Base-by-base conservation (phyloP, 108 stramenopile genomes). In the Pseudonitzschia multiseries region DNA sequence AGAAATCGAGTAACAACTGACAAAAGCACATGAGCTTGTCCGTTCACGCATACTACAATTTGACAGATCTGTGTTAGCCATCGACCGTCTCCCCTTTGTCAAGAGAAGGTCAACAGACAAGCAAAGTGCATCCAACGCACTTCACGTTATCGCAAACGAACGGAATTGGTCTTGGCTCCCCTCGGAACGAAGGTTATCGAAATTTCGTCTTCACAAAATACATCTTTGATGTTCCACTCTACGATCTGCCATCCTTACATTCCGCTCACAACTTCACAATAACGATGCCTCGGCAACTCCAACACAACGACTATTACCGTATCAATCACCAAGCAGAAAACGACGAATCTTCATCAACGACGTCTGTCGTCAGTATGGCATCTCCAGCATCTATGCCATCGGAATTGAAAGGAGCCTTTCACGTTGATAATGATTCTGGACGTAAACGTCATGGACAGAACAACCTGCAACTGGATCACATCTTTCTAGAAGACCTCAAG, bases 321-420 rank as follows among this genome's bases (percentile, higher is more conserved):
- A 18, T 10, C 36, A 36, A 36, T 48, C 13, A 48, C 14, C 17
- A 18, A 48, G 46, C 46, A 2, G 46, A 48, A 48, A 48, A 14
- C 17, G 46, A 18, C 46, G 46, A 18, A 5, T 48, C 46, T 3
- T 48, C 13, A 10, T 18, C 61, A 12, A 59, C 26, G 29, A 26
- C 57, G 14, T 0, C 29, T 14, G 13, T 15, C 0, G 0, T 32
- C 33, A 43, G 20, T 41, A 43, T 43, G 33, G 1, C 41, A 18
- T 65, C 64, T 10, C 40, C 64, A 65, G 22, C 53, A 0, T 69
- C 69, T 8, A 31, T 69, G 17, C 5, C 69, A 69, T 54, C 69
- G 1, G 51, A 33, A 53, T 29, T 54, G 15, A 52, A 54, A 8
- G 51, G 69, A n/a, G 33, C 69, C 27, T 51, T 48, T 10, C 17